Evolutionary conservation across 371 early-diverging fungal genomes (phyloP), one percentile per base, ranked within the genome.

Genomic region (Lichtheimia ramosa): DNA sequence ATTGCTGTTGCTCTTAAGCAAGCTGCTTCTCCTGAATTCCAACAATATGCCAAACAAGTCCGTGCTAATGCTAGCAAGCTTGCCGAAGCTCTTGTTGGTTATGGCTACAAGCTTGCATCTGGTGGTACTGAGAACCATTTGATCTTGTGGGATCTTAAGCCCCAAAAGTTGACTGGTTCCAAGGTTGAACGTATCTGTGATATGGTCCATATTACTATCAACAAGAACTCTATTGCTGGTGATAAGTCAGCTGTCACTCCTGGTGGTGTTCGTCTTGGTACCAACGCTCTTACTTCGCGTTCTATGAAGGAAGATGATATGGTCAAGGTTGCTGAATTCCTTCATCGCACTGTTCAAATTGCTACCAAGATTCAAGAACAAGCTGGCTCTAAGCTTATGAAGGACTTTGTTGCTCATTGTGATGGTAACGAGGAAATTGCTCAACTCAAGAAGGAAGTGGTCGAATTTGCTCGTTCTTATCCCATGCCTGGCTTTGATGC

Each of bases 1-100:
- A 80, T 99, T 16, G 97, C 99, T 41, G 99, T 99, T 51, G 96
- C 99, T 2, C 82, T 99, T 54, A 94, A 97, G 85, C 97, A 98
- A 83, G 97, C 92, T 20, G 87, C 85, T 43, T 77, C 89, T 27
- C 94, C 95, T 56, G 95, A 95, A 77, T 99, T 97, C 85, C 90
- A 91, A 70, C 79, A 87, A 67, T 99, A 99, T 71, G 91, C 93
- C 65, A 81, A 86, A 71, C 96, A 97, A 79, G 99, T 99, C 51
- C 75, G 92, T 56, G 85, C 83, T 59, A 99, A 99, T 82, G 89
- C 96, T 21, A 82, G 84, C 71, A 83, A 84, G 20, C 83, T 99
- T 56, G 93, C 92, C 54, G 77, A 87, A 48, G 81, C 74, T 27
- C 87, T 99, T 59, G 65, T 73, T 56, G 70, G 69, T 48, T 69